phyloP scores from a whole-genome alignment of 768 basidiomycete species.

The Hortiboletus campestris region DNA sequence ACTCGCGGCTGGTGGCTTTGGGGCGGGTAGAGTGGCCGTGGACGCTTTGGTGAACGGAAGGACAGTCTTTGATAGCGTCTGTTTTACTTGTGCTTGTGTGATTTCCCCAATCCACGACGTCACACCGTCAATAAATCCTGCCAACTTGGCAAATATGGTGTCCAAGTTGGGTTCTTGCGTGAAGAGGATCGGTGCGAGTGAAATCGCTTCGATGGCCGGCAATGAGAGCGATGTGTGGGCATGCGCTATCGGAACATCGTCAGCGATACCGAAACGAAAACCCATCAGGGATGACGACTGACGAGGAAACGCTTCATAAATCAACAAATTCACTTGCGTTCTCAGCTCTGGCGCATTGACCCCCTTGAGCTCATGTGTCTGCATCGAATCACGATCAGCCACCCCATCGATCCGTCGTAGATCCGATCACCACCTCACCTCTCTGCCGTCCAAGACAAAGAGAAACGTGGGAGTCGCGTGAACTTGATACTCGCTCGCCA shows the following conservation, averaged over 20 bases:
- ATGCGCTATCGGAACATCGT: conserved; percentile 53
- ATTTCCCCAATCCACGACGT: conserved; percentile 34
- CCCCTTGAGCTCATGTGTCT: conserved; percentile 74
- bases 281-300: conserved; percentile 27
- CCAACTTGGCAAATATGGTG: conserved; percentile 58
- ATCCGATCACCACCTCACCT: conserved; percentile 50
- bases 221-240: conserved; percentile 63
- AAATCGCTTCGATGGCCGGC: conserved; percentile 58
- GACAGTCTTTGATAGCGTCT: conserved; percentile 46
- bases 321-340: conserved; percentile 69
- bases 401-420: neutral
- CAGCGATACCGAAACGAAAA: neutral
- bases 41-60: conserved; percentile 66
- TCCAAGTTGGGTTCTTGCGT: conserved; percentile 69
- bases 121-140: conserved; percentile 55
- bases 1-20: conserved; percentile 34
- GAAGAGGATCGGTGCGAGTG: conserved; percentile 75
- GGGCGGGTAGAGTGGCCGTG: conserved; percentile 25
- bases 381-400: neutral
- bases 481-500: conserved; percentile 66
- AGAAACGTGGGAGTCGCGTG: conserved; percentile 85
- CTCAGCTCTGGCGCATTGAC: conserved; percentile 66
- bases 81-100: conserved; percentile 42
- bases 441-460: conserved; percentile 77
- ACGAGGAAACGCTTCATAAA: conserved; percentile 82